Percentiles rank a stretch among this genome's conserved stretches.
phyloP scores from a whole-genome alignment of 2,329 filamentous ascomycete species.

The Xylaria sp. region DNA sequence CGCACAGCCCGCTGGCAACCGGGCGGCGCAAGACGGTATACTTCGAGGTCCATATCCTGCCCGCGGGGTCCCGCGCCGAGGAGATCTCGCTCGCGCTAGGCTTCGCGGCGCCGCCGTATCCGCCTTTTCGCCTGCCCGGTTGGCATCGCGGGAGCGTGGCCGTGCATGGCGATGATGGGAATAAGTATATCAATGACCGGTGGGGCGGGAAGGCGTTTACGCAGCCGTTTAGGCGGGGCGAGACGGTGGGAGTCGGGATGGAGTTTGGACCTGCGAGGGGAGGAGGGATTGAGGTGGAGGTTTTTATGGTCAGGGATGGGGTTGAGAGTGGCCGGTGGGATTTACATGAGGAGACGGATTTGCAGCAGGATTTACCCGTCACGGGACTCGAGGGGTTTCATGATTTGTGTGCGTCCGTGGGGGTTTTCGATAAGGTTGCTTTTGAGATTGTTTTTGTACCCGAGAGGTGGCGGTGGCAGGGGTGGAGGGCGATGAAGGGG shows the following conservation, averaged over 20 bases:
- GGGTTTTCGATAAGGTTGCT: constrained; percentile 74
- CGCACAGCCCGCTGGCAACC: constrained; percentile 66
- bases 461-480: constrained; percentile 66
- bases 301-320: constrained; percentile 80
- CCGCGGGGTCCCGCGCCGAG: constrained; percentile 49
- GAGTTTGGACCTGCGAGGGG: constrained; percentile 59
- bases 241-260: constrained; percentile 79
- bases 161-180: constrained; percentile 84
- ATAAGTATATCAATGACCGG: constrained; percentile 78
- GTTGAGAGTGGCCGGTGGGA: constrained; percentile 71
- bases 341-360: constrained; percentile 78
- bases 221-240: constrained; percentile 69
- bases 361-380: constrained; percentile 69
- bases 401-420: constrained; percentile 77
- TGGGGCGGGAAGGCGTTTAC: constrained; percentile 79
- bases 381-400: constrained; percentile 76
- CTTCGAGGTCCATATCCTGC: constrained; percentile 73
- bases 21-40: constrained; percentile 67
- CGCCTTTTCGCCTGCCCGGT: constrained; percentile 79
- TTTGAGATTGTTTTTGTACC: constrained; percentile 75
- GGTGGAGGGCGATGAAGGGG: constrained; percentile 32
- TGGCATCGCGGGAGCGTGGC: constrained; percentile 82
- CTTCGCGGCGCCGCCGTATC: constrained; percentile 79
- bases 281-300: constrained; percentile 60
- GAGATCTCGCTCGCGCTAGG: constrained; percentile 72